Conservation (phyloP, 345 rosid genomes). For the Populus alba region DNA sequence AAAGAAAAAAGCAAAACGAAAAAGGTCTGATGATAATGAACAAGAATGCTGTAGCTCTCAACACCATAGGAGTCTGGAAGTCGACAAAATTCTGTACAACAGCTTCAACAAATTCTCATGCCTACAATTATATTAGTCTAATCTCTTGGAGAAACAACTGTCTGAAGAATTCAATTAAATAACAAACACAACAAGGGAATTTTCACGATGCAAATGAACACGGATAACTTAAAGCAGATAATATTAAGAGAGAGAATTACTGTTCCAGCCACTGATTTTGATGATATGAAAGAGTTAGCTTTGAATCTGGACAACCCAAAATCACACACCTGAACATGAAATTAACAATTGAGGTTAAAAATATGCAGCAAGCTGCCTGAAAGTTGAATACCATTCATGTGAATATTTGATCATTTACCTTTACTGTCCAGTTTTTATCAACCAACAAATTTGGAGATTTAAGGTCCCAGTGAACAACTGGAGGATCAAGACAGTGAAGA, state of each 20-base stretch:
- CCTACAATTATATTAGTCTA: background rate
- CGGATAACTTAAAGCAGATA: no score
- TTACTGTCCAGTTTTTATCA: slow-evolving; percentile 93
- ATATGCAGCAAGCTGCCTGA: background rate
- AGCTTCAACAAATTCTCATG: background rate
- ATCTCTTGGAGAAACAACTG: no score
- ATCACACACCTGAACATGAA: slow-evolving; percentile 68
- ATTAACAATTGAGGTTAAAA: background rate
- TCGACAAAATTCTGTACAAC: background rate
- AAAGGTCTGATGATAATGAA: background rate
- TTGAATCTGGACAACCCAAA: slow-evolving; percentile 96
- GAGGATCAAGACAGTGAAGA: slow-evolving; percentile 85
- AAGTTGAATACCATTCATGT: background rate
- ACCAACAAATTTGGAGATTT: slow-evolving; percentile 93
- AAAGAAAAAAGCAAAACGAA: background rate
- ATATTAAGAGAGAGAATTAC: slow-evolving; percentile 43
- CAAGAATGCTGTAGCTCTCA: background rate
- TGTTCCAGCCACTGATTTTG: slow-evolving; percentile 97
- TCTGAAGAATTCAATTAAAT: no score
- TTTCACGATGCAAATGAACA: no score
- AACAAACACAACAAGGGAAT: no score
- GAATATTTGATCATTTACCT: slow-evolving; percentile 42
- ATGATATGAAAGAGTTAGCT: slow-evolving; percentile 80
- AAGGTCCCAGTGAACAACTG: slow-evolving; percentile 96
- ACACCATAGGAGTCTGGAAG: background rate